Evolutionary conservation across 768 basidiomycete genomes (phyloP), one percentile per base, ranked within the genome.

Genomic region (Lactifluus subvellereus): DNA sequence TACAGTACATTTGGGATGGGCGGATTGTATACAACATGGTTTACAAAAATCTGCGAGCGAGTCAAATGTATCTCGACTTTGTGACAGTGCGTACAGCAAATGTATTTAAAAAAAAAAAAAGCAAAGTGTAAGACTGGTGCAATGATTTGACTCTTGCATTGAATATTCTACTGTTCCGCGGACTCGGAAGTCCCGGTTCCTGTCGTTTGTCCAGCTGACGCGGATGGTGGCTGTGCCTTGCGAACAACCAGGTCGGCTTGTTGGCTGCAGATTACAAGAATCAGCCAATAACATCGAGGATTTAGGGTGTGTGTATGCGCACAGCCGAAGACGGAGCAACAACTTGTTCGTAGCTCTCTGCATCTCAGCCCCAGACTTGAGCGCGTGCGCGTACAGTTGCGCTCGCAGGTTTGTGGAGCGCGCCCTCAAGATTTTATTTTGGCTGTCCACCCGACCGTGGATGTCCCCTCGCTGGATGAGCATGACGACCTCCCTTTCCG

Each of bases 361-460:
- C 60, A 91, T 90, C 20, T 87, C 84, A 33, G 77, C 76, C 3
- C 89, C 93, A 0, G 84, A 80, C 72, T 86, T 82, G 68, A 94
- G 81, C 5, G 94, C 88, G 2, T 84, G 81, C 7, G 82, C 81
- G 69, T 89, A 96, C 53, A 95, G 74, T 61, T 87, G 87, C 2
- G 83, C 83, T 5, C 95, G 82, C 64, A 86, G 85, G 70, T 95
- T 89, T 2, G 83, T 87, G 70, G 87, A 84, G 74, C 86, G 88
- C 22, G 91, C 89, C 69, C 84, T 81, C 55, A 97, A 73, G 18
- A 95, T 87, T 94, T 91, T 93, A 74, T 94, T 92, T 73, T 89
- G 88, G 69, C 90, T 88, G 71, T 98, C 94, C 18, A 97, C 86
- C 10, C 92, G 80, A 3, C 85, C 94, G 68, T 88, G 82, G 64